Evolutionary conservation across 805 yeast genomes (phyloP), one percentile per base, ranked within the genome.

Genomic region (Hanseniaspora valbyensis): DNA sequence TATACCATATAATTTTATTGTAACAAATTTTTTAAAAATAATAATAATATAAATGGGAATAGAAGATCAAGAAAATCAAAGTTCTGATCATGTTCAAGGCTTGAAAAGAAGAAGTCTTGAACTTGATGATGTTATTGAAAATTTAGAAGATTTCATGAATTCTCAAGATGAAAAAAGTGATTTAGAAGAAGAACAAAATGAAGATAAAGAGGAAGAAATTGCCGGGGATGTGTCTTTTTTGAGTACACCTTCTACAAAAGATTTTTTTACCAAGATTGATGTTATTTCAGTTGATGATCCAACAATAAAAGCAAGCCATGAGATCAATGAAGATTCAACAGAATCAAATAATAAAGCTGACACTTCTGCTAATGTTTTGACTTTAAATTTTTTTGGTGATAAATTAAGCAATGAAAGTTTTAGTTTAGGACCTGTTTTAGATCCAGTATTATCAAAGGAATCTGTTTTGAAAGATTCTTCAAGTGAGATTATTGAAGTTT

Each of bases 71-170:
- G 14, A 25, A 6, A 16, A 16, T 14, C 30, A 32, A 32, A 30
- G 10, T 12, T 6, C n/a, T 10, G 19, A 4, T 22, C 9, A 8
- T 28, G 1, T 18, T 18, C n/a, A 42, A 29, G 16, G 21, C 32
- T 33, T 24, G 7, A 42, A 22, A 34, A 44, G 42, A 37, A 19
- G 22, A 44, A 44, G 49, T 28, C 10, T 44, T 12, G 36, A 37
- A 21, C 28, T 44, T 13, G 49, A 44, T 21, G 37, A 29, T 26
- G 36, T 44, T 7, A 13, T 44, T 13, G 42, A 26, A 24, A 30
- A 44, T 37, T 28, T 44, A 22, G 22, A 19, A 12, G 33, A 37
- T 9, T 44, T 22, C 24, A 37, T 44, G 26, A n/a, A 28, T 10
- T 25, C 49, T 5, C 36, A 36, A 28, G 22, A 26, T 21, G 49